These are phyloP conservation scores for Picea glauca DNA, from an alignment of 75 land plant species.

Conservation along the genomic window DNA sequence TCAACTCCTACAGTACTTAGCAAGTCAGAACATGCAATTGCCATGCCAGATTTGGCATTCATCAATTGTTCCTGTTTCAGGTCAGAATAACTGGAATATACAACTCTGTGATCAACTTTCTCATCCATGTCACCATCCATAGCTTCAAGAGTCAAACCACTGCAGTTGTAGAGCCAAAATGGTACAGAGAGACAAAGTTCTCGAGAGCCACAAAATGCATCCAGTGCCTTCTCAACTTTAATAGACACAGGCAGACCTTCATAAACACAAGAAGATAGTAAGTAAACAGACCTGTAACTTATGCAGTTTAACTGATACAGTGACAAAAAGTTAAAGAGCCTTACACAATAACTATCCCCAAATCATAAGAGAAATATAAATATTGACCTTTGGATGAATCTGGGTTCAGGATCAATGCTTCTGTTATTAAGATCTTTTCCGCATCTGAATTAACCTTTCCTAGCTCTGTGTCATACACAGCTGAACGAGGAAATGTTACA, in stretches of 20 bases:
- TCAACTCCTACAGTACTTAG: not conserved
- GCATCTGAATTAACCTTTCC: slow-evolving; percentile 36
- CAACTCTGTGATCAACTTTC: slow-evolving; percentile 6
- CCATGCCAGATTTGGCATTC: slow-evolving; percentile 34
- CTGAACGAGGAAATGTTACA: slow-evolving; percentile 58
- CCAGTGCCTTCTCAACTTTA: slow-evolving; percentile 58
- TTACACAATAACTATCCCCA: not conserved
- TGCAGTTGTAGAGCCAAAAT: slow-evolving; percentile 88
- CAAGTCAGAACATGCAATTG: slow-evolving; percentile 17
- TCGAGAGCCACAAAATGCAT: slow-evolving; percentile 76
- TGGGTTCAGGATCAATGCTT: slow-evolving; percentile 47
- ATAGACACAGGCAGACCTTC: slow-evolving; percentile 40
- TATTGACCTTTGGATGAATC: slow-evolving; percentile 35
- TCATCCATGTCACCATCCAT: slow-evolving; percentile 33
- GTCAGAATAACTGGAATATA: slow-evolving; percentile 47
- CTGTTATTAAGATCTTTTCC: slow-evolving; percentile 35
- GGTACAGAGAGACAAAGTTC: slow-evolving; percentile 79
- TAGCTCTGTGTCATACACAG: slow-evolving; percentile 31
- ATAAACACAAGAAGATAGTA: slow-evolving; percentile 12
- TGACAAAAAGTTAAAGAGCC: not conserved
- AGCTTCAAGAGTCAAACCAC: slow-evolving; percentile 49
- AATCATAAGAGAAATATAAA: not conserved
- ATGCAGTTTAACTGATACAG: not conserved
- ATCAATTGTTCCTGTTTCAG: slow-evolving; percentile 11
- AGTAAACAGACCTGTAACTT: not conserved